phyloP scores from a whole-genome alignment of 2,329 filamentous ascomycete species.

The Exophiala mesophila region DNA sequence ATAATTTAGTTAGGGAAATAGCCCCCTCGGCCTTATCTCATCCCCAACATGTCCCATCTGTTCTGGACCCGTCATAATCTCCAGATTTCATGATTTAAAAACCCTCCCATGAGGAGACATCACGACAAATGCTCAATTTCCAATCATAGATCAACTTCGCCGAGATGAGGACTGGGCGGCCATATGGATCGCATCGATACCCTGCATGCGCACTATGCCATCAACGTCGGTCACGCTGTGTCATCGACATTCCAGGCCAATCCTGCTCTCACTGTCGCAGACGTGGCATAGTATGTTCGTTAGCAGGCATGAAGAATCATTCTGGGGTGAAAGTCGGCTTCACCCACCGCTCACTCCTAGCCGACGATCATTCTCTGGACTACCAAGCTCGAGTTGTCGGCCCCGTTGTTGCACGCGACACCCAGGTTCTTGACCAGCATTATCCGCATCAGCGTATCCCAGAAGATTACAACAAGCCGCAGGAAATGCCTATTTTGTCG shows the following conservation, averaged over 20 bases:
- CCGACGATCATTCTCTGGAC: constrained; percentile 5
- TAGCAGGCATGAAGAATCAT: constrained; percentile 37
- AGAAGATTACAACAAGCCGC: no score
- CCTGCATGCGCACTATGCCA: constrained; percentile 58
- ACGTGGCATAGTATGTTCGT: constrained; percentile 53
- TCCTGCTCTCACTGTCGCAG: constrained; percentile 54
- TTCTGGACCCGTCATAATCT: no score
- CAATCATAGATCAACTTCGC: no score
- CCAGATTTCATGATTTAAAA: no score
- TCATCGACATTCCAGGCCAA: constrained; percentile 48
- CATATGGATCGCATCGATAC: constrained; percentile 57
- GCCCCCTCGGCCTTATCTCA: no score
- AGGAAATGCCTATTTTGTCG: no score
- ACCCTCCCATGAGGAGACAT: neutral
- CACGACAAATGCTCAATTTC: neutral
- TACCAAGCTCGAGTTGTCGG: constrained; percentile 50
- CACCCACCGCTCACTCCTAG: constrained; percentile 13
- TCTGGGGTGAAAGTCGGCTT: constrained; percentile 18
- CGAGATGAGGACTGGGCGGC: constrained; percentile 34
- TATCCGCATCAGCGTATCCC: constrained; percentile 40
- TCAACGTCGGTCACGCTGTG: constrained; percentile 57
- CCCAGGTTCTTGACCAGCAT: constrained; percentile 55
- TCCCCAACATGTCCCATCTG: no score
- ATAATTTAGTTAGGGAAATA: no score
- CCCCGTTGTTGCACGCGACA: constrained; percentile 55